Base-by-base conservation (phyloP, 106 monocot species). In the Acanthochlamys bracteata region DNA sequence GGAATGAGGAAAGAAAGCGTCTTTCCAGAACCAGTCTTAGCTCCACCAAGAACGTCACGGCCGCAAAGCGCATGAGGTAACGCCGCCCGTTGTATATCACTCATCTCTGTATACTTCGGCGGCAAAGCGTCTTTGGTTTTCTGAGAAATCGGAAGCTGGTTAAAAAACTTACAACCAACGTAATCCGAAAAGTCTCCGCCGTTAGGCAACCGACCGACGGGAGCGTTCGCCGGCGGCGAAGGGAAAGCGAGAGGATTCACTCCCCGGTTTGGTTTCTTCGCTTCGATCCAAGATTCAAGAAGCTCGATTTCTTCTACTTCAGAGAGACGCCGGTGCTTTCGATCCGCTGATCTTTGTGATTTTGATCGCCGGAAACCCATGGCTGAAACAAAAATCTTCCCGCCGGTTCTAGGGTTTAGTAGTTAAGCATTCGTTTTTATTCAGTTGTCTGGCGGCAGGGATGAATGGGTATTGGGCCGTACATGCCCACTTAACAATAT, bases 1-100 rank as follows among this genome's bases (percentile, higher is more conserved):
- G 96, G 96, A 21, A 96, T 88, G 52, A 88, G 69, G 60, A 88
- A 88, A 67, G 88, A 83, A 0, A 88, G 69, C 33, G 88, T 88
- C 41, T 88, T 88, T 20, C 88, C 88, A 4, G 83, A 83, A 11
- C 88, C 88, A 7, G 88, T 88, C 69, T 88, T 88, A 12, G 88
- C 88, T 6, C 83, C 88, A 19, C 88, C 88, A n/a, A 88, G 80
- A 41, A 88, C 69, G 43, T 88, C 88, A 14, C 88, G 64, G 1
- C 88, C 83, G 20, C 75, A 83, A 11, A 88, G 80, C 1, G 83
- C 71, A 65, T 96, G 96, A 10, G 96, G 96, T 41, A 96, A 65
- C 0, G 96, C 80, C 20, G 96, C 84, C n/a, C 91, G 65, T 74
- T 96, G 96, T 60, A 96, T 85, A 21, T 96, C 91, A 66, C 90